Base-by-base conservation (phyloP, 352 stramenopile species). In the Phytophthora aleatoria region DNA sequence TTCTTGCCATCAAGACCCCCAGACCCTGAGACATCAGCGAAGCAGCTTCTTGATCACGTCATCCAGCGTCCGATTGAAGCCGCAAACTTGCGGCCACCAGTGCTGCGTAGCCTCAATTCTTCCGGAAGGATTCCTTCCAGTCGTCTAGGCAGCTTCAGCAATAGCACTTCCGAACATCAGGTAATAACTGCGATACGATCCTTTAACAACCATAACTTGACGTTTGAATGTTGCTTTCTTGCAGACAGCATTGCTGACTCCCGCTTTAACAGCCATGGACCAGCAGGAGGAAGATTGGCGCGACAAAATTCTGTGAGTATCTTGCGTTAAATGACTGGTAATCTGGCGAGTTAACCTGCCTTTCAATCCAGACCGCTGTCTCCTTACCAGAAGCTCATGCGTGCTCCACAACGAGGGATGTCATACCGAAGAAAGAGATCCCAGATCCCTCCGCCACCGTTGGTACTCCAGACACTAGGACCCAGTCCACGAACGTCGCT, bases 261-360 rank as follows among this genome's bases (percentile, higher is more conserved):
- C 57, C 10, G 24, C 33, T 12, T 47, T 57, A 28, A 36, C 26
- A 5, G 38, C 16, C 6, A 30, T 8, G 0, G 54, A 69, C 2
- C 56, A 61, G 8, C 57, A 66, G 15, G 73, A 78, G 16, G 70
- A 77, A 20, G 69, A 83, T 35, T 83, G 74, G 74, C 68, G 74
- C 5, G 71, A 83, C 13, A 58, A 73, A 60, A 75, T 83, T 33
- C 52, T 79, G 74, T 83, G 39, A 42, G 71, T 71, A 13, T 16
- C 16, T 50, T 53, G 41, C 30, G 8, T 15, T 20, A 24, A 20
- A 20, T 9, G 11, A 48, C 15, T 24, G 42, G 16, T 13, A 43
- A 24, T 27, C 36, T 28, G 27, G 8, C 11, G 2, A 24, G 41
- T 28, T n/a, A 38, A 10, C 12, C 24, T 58, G 36, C 24, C 33